Percentiles rank a stretch among this genome's conserved stretches.
Conservation (phyloP, 2,329 filamentous ascomycete species). For the Talaromyces amestolkiae region DNA sequence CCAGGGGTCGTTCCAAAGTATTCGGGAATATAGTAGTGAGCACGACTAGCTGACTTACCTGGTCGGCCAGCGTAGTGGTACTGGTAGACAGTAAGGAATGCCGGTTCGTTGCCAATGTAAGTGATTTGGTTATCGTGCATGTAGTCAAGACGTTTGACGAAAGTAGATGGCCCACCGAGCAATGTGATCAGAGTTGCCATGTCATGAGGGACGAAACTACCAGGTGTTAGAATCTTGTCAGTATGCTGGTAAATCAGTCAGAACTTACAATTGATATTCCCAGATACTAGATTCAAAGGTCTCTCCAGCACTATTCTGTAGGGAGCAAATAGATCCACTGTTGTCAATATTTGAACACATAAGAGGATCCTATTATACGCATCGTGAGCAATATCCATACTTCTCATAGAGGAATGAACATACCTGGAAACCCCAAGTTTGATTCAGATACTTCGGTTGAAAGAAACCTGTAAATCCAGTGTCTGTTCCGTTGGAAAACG, state of each 20-base stretch:
- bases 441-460: constrained; percentile 64
- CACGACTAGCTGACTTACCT: constrained; percentile 48
- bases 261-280: constrained; percentile 45
- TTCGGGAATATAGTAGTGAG: constrained; percentile 62
- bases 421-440: constrained; percentile 63
- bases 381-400: background rate
- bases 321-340: constrained; percentile 28
- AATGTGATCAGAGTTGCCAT: constrained; percentile 55
- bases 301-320: constrained; percentile 31
- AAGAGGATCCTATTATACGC: constrained; percentile 52
- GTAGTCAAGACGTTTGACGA: constrained; percentile 61
- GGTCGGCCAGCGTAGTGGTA: constrained; percentile 67
- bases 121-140: constrained; percentile 62
- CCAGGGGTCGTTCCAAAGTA: constrained; percentile 57
- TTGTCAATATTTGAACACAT: constrained; percentile 58
- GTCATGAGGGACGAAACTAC: constrained; percentile 54
- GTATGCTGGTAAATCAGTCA: constrained; percentile 47
- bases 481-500: constrained; percentile 53
- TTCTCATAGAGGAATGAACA: constrained; percentile 29
- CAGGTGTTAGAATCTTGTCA: constrained; percentile 41
- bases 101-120: constrained; percentile 63
- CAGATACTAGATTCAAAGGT: constrained; percentile 35
- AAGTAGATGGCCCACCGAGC: constrained; percentile 59
- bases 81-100: constrained; percentile 63
- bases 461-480: constrained; percentile 69